Evolutionary conservation across 768 basidiomycete genomes (phyloP).

Genomic region (Rhodotorula graminis): DNA sequence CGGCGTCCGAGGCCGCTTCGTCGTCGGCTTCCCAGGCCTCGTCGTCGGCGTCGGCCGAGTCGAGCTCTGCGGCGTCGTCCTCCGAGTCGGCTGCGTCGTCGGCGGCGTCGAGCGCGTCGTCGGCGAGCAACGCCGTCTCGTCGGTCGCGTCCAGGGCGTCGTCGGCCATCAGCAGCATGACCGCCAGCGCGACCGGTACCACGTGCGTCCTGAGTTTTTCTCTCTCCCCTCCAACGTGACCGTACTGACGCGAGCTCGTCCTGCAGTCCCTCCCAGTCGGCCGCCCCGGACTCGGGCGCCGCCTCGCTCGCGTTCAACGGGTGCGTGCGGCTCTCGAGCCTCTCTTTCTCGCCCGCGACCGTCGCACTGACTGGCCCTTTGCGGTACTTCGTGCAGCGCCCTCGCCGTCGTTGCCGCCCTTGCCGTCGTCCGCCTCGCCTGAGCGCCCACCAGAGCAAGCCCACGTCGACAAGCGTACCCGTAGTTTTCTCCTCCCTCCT

Average conservation of each 20-base stretch:
- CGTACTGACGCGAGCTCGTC: background rate
- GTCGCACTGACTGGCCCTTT: background rate
- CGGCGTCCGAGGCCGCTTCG: background rate
- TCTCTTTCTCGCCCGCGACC: background rate
- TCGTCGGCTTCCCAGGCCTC: background rate
- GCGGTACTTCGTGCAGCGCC: background rate
- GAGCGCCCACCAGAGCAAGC: too few species aligned
- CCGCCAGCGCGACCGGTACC: background rate
- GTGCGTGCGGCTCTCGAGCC: background rate
- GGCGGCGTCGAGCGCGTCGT: background rate
- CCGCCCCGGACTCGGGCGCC: background rate
- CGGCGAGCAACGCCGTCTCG: background rate
- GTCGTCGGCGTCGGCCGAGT: background rate
- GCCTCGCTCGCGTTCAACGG: background rate
- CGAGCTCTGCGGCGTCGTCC: background rate
- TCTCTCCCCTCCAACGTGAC: background rate
- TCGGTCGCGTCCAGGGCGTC: background rate
- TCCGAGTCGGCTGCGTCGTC: background rate
- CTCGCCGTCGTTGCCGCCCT: background rate
- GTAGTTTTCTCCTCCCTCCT: too few species aligned
- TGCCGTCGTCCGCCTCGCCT: background rate
- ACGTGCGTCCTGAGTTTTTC: background rate
- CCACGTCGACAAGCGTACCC: too few species aligned
- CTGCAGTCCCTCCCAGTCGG: background rate
- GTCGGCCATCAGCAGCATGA: background rate